phyloP scores from a whole-genome alignment of 371 early-diverging fungal species.

The Mycotypha africana region DNA sequence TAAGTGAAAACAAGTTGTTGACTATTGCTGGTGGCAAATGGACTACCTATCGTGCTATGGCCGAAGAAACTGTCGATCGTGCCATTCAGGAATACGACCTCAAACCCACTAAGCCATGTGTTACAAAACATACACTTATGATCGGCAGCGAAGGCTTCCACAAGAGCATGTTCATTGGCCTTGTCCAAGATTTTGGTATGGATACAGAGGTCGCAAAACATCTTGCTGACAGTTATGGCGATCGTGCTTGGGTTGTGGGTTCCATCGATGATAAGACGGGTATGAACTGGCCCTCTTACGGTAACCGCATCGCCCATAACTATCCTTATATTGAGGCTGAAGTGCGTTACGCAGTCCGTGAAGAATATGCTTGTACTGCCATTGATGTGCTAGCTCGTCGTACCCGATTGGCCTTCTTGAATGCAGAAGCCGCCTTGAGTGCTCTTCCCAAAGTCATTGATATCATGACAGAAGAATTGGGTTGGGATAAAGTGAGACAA shows the following conservation, averaged over 20 bases:
- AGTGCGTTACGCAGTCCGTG: constrained; percentile 87
- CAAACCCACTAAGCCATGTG: constrained; percentile 49
- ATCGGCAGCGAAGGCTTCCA: constrained; percentile 90
- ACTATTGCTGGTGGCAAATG: constrained; percentile 99
- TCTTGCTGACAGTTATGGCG: constrained; percentile 90
- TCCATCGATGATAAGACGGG: constrained; percentile 68
- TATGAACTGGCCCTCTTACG: constrained; percentile 75
- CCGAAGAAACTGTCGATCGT: constrained; percentile 92
- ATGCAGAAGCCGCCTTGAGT: constrained; percentile 87
- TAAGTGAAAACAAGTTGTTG: constrained; percentile 78
- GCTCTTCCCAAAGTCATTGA: constrained; percentile 84
- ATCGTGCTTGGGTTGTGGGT: constrained; percentile 90
- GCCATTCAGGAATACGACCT: constrained; percentile 76
- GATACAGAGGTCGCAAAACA: constrained; percentile 94
- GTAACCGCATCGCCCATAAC: constrained; percentile 68
- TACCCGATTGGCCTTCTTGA: constrained; percentile 90
- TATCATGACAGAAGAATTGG: constrained; percentile 86
- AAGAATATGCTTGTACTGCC: constrained; percentile 93
- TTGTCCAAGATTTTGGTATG: constrained; percentile 91
- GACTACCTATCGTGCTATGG: constrained; percentile 99
- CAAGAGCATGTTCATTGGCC: constrained; percentile 82
- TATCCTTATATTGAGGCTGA: constrained; percentile 97
- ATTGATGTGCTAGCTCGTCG: constrained; percentile 95
- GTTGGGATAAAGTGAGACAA: constrained; percentile 69
- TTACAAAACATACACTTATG: constrained; percentile 73